Evolutionary conservation across 2,329 filamentous ascomycete genomes (phyloP), one percentile per base, ranked within the genome.

Genomic region (Alternaria infectoria): DNA sequence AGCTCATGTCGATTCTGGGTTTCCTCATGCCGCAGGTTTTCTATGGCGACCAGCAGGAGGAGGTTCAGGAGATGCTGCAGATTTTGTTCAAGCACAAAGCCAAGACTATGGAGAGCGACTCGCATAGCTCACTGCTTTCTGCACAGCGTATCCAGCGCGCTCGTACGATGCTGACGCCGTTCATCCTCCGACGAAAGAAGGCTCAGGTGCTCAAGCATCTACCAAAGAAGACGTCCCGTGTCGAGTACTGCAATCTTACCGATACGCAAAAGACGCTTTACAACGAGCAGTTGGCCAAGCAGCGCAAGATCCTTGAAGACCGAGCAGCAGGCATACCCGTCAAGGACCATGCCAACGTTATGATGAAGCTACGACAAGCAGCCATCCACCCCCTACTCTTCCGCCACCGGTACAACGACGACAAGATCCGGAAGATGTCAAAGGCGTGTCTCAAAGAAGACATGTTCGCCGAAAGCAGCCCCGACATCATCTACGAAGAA

Each of bases 11-110:
- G 3, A 87, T 99, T 13, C 87, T 99, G 12, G 93, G 91, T n/a
- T 98, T 99, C 76, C 93, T 99, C 73, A 91, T 98, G 79, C 96
- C 96, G 0, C 83, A 87, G 8, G 86, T 98, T 36, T 99, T 99
- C 78, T 84, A 87, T 8, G 67, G 65, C 52, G 87, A 90, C 45
- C 89, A 91, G 65, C 84, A 87, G 10, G 87, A 90, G 36, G 89
- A 91, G 67, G 70, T 79, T 5, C 89, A 91, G 71, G 90, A 96
- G 9, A 89, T 94, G 64, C 86, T 99, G n/a, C 86, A 91, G 61
- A 91, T 89, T 56, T 91, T 98, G 51, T 99, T 99, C 82, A 93
- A 93, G 69, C 92, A 96, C 76, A 97, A 96, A 74, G 92, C 95
- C 12, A 94, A 91, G 57, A 91, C 93, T 19, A 90, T 90, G 40